Evolutionary conservation across 1,284 basidiomycete species (phyloP), one percentile per base, ranked within the genome.

Genomic region (Leccinum griseonigrum): DNA sequence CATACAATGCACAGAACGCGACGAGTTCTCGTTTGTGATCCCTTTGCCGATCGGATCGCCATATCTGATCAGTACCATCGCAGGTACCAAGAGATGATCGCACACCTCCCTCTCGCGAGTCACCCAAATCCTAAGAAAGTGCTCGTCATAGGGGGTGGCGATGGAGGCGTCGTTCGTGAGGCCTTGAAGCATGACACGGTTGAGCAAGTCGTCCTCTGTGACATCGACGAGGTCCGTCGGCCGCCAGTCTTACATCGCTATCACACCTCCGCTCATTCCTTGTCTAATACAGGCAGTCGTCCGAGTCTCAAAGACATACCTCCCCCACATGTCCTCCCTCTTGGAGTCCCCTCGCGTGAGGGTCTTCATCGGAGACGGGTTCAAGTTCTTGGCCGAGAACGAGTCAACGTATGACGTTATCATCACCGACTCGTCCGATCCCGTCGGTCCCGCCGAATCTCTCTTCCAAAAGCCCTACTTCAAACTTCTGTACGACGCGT

Each of bases 21-120:
- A 98, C 76, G 97, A 99, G 78, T 99, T 98, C 77, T 95, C 95
- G 88, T 97, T 77, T 70, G 91, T 86, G 29, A n/a, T 38, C 43
- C 38, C 13, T 31, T 22, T 22, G 16, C 36, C n/a, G 16, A 50
- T 50, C 22, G 31, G 26, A 38, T 38, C 9, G 26, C 32, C 6
- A 11, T 28, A 13, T 28, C 54, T 60, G 26, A 50, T 46, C 8
- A 16, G 3, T 28, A 31, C 34, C 38, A 22, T 22, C 55, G 26
- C 68, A 95, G 93, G n/a, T 98, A 98, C 79, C 97, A 99, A 77
- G 97, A 99, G 81, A 98, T 99, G 97, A 99, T 99, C 71, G 86
- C 97, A 18, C 96, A 98, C 79, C 81, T 99, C 56, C 97, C 97
- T 43, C 84, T 99, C 67, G 90, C 94, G 28, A 95, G 91, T 66